phyloP scores from a whole-genome alignment of 306 rosid genomes.

The Quercus mongolica region DNA sequence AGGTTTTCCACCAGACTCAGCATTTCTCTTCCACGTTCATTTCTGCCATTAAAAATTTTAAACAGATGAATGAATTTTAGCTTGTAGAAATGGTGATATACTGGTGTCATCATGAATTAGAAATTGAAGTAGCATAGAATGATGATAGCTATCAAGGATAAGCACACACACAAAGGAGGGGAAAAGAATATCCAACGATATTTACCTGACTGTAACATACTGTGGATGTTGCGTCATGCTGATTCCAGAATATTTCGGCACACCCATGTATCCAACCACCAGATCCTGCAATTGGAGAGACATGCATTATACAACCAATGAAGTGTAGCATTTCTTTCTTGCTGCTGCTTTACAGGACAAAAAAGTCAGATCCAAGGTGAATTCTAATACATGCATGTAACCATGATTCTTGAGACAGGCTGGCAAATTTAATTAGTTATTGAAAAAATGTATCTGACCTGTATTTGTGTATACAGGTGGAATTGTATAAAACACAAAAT shows the following conservation, averaged over 20 bases:
- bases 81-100: neutral
- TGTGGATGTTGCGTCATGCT: slow-evolving; percentile 98
- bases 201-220: slow-evolving; percentile 92
- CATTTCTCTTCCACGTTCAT: slow-evolving; percentile 95
- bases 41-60: slow-evolving; percentile 48
- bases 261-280: slow-evolving; percentile 98
- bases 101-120: neutral
- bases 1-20: slow-evolving; percentile 61
- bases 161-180: neutral
- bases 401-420: neutral
- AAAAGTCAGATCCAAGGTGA: slow-evolving; percentile 3
- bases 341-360: slow-evolving; percentile 13
- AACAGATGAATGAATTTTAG: neutral
- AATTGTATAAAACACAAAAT: neutral
- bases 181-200: neutral
- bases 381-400: slow-evolving; percentile 1
- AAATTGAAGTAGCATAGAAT: neutral
- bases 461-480: neutral
- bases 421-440: neutral
- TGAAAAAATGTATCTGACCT: neutral
- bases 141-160: neutral
- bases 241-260: slow-evolving; percentile 86
- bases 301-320: neutral
- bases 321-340: neutral
- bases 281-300: slow-evolving; percentile 56